A percentile compares a stretch with the other conserved stretches of the same genome.
These are phyloP conservation scores for Dothistroma pini DNA, from an alignment of 2,329 filamentous ascomycete species.

Conservation along the genomic window DNA sequence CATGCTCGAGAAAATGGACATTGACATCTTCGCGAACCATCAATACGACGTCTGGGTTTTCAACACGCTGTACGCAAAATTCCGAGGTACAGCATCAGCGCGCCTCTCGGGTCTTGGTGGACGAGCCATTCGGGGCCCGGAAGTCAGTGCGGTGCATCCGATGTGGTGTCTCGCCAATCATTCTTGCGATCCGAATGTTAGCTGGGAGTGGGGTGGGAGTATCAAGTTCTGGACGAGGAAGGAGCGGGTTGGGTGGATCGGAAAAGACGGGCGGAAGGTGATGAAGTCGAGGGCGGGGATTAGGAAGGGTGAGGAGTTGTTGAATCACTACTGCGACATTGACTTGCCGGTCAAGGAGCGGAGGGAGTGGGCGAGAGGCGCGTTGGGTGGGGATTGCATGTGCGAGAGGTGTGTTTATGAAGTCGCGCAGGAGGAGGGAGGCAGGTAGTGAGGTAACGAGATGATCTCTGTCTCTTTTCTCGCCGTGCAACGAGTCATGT, in stretches of 20 bases:
- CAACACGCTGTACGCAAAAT: conserved; percentile 90
- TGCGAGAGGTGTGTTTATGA: conserved; percentile 80
- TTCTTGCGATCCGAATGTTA: conserved; percentile 90
- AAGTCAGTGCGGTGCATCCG: conserved; percentile 89
- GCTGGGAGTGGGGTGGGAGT: conserved; percentile 84
- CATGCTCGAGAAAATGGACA: conserved; percentile 77
- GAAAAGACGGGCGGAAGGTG: conserved; percentile 28
- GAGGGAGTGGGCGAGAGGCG: conserved; percentile 83
- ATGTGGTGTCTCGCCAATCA: conserved; percentile 97
- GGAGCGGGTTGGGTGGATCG: conserved; percentile 52
- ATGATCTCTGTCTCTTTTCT: not conserved
- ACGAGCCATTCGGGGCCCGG: conserved; percentile 70
- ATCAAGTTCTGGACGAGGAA: conserved; percentile 67
- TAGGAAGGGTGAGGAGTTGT: conserved; percentile 73
- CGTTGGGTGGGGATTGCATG: conserved; percentile 83
- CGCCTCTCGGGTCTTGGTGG: conserved; percentile 57
- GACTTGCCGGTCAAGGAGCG: conserved; percentile 71
- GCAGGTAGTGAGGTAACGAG: conserved; percentile 1
- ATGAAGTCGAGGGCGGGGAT: conserved; percentile 52
- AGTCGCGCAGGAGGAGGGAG: conserved; percentile 1
- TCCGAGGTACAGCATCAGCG: conserved; percentile 87
- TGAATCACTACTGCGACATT: conserved; percentile 94
- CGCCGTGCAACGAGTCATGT: not conserved
- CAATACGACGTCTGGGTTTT: conserved; percentile 75
- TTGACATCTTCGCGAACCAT: conserved; percentile 63